These are phyloP conservation scores for Speleostelium caveatum DNA, from an alignment of 78 protist species.

Conservation along the genomic window DNA sequence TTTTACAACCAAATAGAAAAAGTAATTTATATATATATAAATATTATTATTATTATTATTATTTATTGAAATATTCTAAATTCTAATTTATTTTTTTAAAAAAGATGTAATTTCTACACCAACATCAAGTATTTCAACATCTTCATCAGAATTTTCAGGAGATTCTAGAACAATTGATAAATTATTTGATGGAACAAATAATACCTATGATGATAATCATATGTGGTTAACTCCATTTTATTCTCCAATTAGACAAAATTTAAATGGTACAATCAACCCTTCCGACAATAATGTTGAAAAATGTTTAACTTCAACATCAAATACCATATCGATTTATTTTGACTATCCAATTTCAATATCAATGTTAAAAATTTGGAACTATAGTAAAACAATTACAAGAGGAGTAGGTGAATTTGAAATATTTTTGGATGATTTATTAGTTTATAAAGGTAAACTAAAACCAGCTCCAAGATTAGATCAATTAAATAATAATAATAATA, in stretches of 20 bases:
- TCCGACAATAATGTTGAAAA: neutral
- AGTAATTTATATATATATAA: neutral
- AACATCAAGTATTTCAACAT: neutral
- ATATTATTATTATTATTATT: neutral
- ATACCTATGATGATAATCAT: conserved; percentile 63
- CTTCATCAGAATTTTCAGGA: neutral
- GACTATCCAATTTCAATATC: conserved; percentile 67
- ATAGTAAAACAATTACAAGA: conserved; percentile 51
- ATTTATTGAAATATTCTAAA: neutral
- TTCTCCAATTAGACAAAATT: conserved; percentile 1
- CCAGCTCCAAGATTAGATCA: conserved; percentile 10
- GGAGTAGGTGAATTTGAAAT: conserved; percentile 73
- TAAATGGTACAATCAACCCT: neutral
- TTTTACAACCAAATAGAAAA: conserved; percentile 10
- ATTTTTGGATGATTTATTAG: conserved; percentile 56
- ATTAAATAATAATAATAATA: neutral
- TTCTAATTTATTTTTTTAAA: neutral
- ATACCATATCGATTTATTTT: conserved; percentile 53
- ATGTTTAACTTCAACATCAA: neutral
- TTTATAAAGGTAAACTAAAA: conserved; percentile 49
- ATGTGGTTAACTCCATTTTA: conserved; percentile 82
- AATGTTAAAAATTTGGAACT: conserved; percentile 84
- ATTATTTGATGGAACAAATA: conserved; percentile 70
- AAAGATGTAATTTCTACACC: neutral
- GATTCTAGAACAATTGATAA: conserved; percentile 36